Evolutionary conservation across 108 stramenopile genomes (phyloP), one percentile per base, ranked within the genome.

Genomic region (Asterionellopsis glacialis): DNA sequence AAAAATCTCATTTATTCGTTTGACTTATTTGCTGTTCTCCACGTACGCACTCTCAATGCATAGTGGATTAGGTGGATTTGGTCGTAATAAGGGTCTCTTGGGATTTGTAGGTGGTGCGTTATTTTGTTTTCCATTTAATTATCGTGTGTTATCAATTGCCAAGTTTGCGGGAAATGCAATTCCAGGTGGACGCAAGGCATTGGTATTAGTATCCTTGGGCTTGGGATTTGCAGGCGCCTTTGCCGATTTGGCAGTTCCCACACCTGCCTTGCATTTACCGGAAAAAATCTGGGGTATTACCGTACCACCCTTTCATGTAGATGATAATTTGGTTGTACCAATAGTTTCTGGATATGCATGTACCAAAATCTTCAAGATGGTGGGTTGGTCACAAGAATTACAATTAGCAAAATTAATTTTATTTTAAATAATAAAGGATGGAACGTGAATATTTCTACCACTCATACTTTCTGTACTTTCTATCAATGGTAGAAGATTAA

Each of bases 271-370:
- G 67, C 77, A 76, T 0, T 71, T 91, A 55, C 90, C 90, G 19
- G 86, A 86, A 45, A 80, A 74, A 45, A 55, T 87, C 0, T 76
- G 63, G 18, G 90, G 90, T 7, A 61, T 85, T 26, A 70, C 68
- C 0, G 83, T 91, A 39, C 87, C 84, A 43, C 90, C 87, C n/a
- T 88, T 91, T 73, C 90, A 91, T 58, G 59, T 91, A n/a, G 90
- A 91, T 72, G 90, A 91, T 57, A 91, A 91, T 55, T 73, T 88
- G 55, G 83, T 84, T 15, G 83, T 91, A 16, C 90, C 90, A 4
- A 68, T 91, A 13, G 69, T 86, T 60, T 71, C 86, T 27, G 90
- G 77, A 22, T 84, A 42, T 51, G 83, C 83, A 14, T 90, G 88
- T 47, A 70, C 70, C 22, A 66, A 84, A 57, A 73, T 90, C 21